Base-by-base conservation (phyloP, 164 flowering plant genomes). In the Liriodendron chinense region DNA sequence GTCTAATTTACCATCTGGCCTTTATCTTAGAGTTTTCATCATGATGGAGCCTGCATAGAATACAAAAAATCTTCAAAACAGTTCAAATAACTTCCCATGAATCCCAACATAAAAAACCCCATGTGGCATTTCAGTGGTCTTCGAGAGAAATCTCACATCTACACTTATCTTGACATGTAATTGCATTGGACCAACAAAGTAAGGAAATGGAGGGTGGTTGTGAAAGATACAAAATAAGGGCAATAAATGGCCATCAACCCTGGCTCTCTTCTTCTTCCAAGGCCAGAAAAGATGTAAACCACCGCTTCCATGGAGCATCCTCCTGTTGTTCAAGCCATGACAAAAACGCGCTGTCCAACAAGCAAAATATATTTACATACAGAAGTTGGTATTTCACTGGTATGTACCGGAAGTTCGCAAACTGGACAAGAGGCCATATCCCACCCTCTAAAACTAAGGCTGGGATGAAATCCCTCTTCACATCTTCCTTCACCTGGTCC, bases 341-440 rank as follows among this genome's bases (percentile, higher is more conserved):
- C 70, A 93, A 77, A 64, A 94, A 91, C 50, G 90, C 86, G 75
- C 98, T 93, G 76, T 94, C 98, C 75, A 94, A 68, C 87, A 92
- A 80, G 85, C 98, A 93, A 86, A 94, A 93, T 67, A 85, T 64
- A 79, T 93, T 93, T 68, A 89, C 98, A 79, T 94, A 93, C 13
- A 93, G 88, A n/a, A 94, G 97, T 72, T 93, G 97, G 79, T 94
- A 89, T 75, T 87, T 76, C 71, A 94, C 94, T 1, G 98, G 98
- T 67, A 94, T 72, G 75, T 65, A 94, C 13, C 98, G 89, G 74
- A 93, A 93, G 77, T 94, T 94, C 8, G 84, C 93, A 73, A 89
- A 84, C 80, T 94, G 98, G 70, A 92, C 84, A 28, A 88, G 23
- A 23, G 98, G 97, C 97, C 98, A 93, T 71, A 90, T 53, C 20